Percentiles rank a stretch among this genome's conserved stretches.
These are phyloP conservation scores for Peniophora sp. DNA, from an alignment of 1,284 basidiomycete genomes.

Conservation along the genomic window DNA sequence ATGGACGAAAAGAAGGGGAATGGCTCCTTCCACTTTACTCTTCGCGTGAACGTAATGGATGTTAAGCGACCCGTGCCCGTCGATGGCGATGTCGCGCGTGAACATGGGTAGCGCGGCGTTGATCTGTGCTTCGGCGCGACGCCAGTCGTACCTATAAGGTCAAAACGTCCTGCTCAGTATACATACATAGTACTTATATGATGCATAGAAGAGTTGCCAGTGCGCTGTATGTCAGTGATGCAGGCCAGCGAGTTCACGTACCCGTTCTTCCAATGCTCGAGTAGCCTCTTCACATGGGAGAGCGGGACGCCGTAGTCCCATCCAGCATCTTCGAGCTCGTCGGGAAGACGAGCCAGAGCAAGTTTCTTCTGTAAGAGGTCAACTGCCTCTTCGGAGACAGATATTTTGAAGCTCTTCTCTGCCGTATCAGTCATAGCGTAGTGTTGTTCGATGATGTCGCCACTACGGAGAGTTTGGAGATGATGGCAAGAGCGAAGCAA, in stretches of 20 bases:
- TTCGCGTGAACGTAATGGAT: slow-evolving; percentile 28
- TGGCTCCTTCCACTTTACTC: slow-evolving; percentile 20
- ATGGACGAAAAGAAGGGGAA: slow-evolving; percentile 38
- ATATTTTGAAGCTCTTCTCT: slow-evolving; percentile 22
- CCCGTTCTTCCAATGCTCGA: slow-evolving; percentile 27
- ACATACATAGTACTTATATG: too few relatives aligned
- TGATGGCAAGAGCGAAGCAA: too few relatives aligned
- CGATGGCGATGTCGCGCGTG: slow-evolving; percentile 30
- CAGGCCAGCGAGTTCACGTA: slow-evolving; percentile 36
- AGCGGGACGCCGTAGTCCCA: slow-evolving; percentile 34
- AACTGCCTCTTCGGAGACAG: slow-evolving; percentile 23
- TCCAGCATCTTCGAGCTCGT: slow-evolving; percentile 30
- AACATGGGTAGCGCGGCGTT: slow-evolving; percentile 35
- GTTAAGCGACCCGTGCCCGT: slow-evolving; percentile 26
- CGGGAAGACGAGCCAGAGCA: slow-evolving; percentile 26
- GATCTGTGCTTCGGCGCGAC: slow-evolving; percentile 27
- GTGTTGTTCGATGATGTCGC: too few relatives aligned
- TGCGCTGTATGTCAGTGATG: too few relatives aligned
- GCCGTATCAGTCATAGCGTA: neutral
- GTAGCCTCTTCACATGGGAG: slow-evolving; percentile 29
- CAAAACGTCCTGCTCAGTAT: too few relatives aligned
- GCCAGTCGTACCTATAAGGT: slow-evolving; percentile 36
- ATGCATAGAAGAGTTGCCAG: too few relatives aligned
- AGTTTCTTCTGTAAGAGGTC: slow-evolving; percentile 24
- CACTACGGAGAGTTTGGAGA: too few relatives aligned